Evolutionary conservation across 345 rosid genomes (phyloP).

Genomic region (Lepidium africanum): DNA sequence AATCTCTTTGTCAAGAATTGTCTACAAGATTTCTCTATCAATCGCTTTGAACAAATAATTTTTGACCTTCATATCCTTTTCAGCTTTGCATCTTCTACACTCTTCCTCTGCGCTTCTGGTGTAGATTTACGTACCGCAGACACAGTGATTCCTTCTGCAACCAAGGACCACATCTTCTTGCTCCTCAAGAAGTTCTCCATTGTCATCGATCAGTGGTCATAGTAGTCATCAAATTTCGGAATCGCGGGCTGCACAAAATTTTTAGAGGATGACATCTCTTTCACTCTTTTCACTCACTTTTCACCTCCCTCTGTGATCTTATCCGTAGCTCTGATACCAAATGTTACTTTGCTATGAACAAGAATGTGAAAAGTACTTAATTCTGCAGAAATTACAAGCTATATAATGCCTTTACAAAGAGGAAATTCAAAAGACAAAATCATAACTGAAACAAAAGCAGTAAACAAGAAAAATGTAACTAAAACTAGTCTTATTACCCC

Average conservation of each 20-base stretch:
- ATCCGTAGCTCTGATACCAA: background rate
- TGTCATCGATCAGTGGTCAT: background rate
- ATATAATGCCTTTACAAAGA: too few species aligned
- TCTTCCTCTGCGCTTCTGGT: too few species aligned
- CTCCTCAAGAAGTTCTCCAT: background rate
- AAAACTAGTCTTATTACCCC: too few species aligned
- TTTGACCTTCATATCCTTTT: background rate
- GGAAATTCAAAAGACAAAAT: too few species aligned
- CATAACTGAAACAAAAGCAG: too few species aligned
- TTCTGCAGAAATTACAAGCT: too few species aligned
- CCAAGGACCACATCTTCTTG: too few species aligned
- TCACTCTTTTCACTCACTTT: background rate
- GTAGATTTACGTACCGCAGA: too few species aligned
- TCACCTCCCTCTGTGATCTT: background rate
- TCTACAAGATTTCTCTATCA: background rate
- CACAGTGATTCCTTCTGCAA: too few species aligned
- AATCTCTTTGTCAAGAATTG: background rate
- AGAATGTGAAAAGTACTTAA: too few species aligned
- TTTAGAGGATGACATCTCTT: background rate
- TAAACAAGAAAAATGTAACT: too few species aligned
- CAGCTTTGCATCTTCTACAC: background rate
- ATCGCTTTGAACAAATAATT: background rate
- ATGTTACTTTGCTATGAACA: background rate
- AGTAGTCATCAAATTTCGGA: background rate
- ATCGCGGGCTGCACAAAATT: background rate